Evolutionary conservation across 805 yeast species (phyloP), one percentile per base, ranked within the genome.

Genomic region (Groenewaldozyma tartarivorans): DNA sequence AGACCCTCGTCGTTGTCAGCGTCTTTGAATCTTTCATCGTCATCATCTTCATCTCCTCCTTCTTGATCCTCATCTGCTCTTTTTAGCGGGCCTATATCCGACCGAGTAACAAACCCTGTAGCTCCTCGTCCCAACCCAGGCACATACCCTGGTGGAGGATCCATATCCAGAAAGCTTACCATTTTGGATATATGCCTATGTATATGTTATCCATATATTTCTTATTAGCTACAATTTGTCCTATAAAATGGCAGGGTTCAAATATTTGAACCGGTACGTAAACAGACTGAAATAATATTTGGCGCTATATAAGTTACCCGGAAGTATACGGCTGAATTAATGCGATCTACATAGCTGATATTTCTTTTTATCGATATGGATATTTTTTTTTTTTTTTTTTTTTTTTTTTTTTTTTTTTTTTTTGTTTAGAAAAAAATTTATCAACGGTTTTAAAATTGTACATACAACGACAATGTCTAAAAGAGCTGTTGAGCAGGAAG

Each of bases 111-210:
- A 60, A 92, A 88, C 4, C 96, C 97, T 1, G 84, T 74, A 1
- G 96, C 97, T 20, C 98, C 98, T 55, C 98, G 69, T 0, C 96
- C 97, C 5, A 87, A 62, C 20, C 98, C 98, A 2, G 97, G 81
- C 32, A 87, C 73, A 56, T 90, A 90, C 4, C 94, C 94, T 1
- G 81, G 74, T 0, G 98, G 98, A 1, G 97, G 81, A 46, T 77
- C 77, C 63, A 82, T 85, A 54, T 81, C 86, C 36, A 90, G 65
- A 60, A 92, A 92, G 46, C 57, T 56, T 20, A 13, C 29, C 29
- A 24, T 24, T 9, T 7, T n/a, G n/a, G n/a, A n/a, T n/a, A n/a
- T n/a, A n/a, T n/a, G n/a, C n/a, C n/a, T n/a, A n/a, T n/a, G n/a
- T n/a, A n/a, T n/a, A n/a, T n/a, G n/a, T n/a, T n/a, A n/a, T n/a